Base-by-base conservation (phyloP, 306 rosid species). In the Rosa rugosa region DNA sequence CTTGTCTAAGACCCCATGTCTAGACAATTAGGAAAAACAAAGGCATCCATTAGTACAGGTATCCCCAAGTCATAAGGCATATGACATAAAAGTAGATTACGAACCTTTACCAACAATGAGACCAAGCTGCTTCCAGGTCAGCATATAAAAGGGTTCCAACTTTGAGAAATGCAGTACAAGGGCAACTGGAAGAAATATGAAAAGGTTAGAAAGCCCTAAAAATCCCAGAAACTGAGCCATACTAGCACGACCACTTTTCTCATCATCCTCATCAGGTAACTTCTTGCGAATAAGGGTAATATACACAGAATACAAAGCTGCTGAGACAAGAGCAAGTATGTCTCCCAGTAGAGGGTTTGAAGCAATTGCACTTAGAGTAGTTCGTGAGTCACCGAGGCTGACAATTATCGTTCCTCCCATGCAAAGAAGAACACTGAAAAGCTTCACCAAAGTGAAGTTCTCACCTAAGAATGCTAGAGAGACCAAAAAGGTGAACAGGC, bases 161-260 rank as follows among this genome's bases (percentile, higher is more conserved):
- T 77, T 82, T 36, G 91, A 82, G 81, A 90, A 86, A 75, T 90
- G 80, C 36, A 95, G 91, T 75, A 89, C 27, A 10, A 95, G 77
- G 73, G 86, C 96, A 73, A 89, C 90, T 2, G 99, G 99, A 80
- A 95, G 87, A 81, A 95, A 95, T 74, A 95, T 84, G 4, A 95
- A 0, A 57, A 86, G 71, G 85, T 95, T 95, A 87, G 85, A 95
- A 73, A 95, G 93, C 51, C 99, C 99, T 18, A 95, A 80, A 83
- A 79, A 95, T 78, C 98, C 99, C 70, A 95, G 91, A 82, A 95
- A 95, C 80, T 93, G 96, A 50, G 98, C 99, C 97, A 91, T 95
- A 75, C 99, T 95, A 31, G 91, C 94, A 50, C 75, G 89, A 27
- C 97, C 99, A 71, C 85, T 84, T 78, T 78, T 88, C 70, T 90